Evolutionary conservation across 306 rosid genomes (phyloP).

Genomic region (Castanopsis chinensis): DNA sequence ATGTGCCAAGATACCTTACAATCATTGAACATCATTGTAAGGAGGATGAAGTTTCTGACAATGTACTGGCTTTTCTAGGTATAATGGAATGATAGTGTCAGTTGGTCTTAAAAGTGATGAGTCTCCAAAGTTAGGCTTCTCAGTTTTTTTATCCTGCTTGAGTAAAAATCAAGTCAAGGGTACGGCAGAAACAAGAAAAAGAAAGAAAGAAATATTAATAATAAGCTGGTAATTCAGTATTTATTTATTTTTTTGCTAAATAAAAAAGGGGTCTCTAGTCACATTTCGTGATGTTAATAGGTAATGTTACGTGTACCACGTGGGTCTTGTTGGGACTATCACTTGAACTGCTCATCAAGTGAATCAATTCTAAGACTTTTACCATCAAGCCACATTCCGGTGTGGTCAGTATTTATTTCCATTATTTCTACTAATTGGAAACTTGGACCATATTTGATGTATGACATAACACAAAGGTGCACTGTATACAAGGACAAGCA

Average conservation of each 20-base stretch:
- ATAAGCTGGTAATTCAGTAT: too few species aligned
- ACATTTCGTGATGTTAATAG: accelerated
- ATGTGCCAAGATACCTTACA: constrained; percentile 43
- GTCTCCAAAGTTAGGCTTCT: too few species aligned
- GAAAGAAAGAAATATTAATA: neutral
- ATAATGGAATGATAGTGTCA: constrained; percentile 19
- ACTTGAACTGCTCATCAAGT: too few species aligned
- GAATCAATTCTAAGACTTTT: too few species aligned
- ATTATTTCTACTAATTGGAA: too few species aligned
- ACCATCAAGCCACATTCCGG: accelerated
- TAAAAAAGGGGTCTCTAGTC: too few species aligned
- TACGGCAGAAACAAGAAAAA: neutral
- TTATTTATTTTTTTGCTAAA: too few species aligned
- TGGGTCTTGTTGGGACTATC: accelerated
- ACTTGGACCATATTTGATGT: too few species aligned
- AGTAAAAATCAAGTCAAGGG: constrained; percentile 24
- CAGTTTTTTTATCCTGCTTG: neutral
- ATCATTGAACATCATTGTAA: constrained; percentile 22
- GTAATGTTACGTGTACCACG: accelerated
- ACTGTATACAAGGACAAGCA: too few species aligned
- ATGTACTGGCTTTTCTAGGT: constrained; percentile 9
- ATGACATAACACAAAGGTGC: too few species aligned
- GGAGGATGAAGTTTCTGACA: constrained; percentile 25
- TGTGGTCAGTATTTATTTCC: too few species aligned
- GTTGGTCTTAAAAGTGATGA: constrained; percentile 8